phyloP scores from a whole-genome alignment of 306 rosid species.

The Amphicarpaea edgeworthii region DNA sequence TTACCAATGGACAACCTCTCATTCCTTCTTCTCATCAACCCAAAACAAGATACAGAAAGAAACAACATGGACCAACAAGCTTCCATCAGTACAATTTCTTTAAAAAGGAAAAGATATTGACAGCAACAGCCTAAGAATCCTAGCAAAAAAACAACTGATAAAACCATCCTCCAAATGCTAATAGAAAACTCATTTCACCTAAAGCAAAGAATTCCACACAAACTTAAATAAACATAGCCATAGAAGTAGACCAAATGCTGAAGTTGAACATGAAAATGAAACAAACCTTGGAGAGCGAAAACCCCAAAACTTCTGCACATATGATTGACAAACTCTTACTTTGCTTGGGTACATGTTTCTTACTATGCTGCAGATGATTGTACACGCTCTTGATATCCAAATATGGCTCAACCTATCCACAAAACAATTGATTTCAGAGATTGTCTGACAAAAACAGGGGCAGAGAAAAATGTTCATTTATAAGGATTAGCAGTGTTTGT shows the following conservation, averaged over 20 bases:
- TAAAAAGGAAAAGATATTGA: not conserved
- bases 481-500: not conserved
- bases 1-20: conserved; percentile 2
- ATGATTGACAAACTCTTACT: conserved; percentile 77
- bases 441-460: not conserved
- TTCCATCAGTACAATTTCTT: not conserved
- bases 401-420: conserved; percentile 81
- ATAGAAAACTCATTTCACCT: not conserved
- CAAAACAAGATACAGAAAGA: conserved; percentile 25
- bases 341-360: conserved; percentile 65
- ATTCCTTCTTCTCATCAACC: not conserved
- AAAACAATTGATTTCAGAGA: conserved; percentile 33
- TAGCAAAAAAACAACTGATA: not conserved
- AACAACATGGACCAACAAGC: not conserved
- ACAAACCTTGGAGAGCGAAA: conserved; percentile 86
- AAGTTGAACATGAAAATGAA: conserved; percentile 19
- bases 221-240: conserved; percentile 30
- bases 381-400: conserved; percentile 75
- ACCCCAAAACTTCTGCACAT: conserved; percentile 75
- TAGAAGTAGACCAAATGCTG: conserved; percentile 26
- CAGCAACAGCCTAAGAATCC: not conserved
- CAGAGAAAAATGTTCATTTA: not conserved
- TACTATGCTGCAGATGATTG: conserved; percentile 64
- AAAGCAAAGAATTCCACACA: conserved; percentile 24
- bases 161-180: conserved; percentile 1